Evolutionary conservation across 208 protist genomes (phyloP), one percentile per base, ranked within the genome.

Genomic region (Eutreptiella sp.): DNA sequence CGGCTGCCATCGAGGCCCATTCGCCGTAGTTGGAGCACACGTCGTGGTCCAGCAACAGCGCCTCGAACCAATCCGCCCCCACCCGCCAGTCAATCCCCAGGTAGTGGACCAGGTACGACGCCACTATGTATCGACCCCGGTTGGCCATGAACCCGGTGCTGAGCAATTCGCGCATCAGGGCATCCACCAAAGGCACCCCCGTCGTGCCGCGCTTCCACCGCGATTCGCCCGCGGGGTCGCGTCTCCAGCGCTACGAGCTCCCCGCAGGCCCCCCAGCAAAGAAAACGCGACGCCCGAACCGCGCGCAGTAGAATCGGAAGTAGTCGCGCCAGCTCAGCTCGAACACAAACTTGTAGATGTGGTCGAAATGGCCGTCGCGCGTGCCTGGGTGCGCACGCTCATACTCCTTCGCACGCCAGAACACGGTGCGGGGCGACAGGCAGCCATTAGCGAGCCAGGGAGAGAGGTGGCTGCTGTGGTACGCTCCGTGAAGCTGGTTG

Each of bases 151-250:
- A 74, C 35, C 62, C 72, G 1, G 72, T 73, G 26, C 24, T 19
- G 2, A 14, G 19, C 16, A 80, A 52, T 57, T 80, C 73, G 27
- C 66, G 38, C 75, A 80, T 80, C 45, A 70, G 67, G 32, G 75
- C 75, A 21, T 80, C 75, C 1, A 80, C 65, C 33, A 80, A 66
- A 5, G 75, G 75, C 34, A 72, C 43, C 19, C 75, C 75, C 7
- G 75, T 80, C 9, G 45, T 26, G 14, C 73, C 66, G 4, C 66
- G 29, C 0, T 23, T 27, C 73, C 73, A 80, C 1, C 26, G n/a
- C n/a, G n/a, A n/a, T n/a, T n/a, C n/a, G n/a, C n/a, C n/a, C n/a
- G n/a, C n/a, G n/a, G n/a, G n/a, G n/a, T n/a, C n/a, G n/a, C n/a
- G n/a, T n/a, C n/a, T n/a, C n/a, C n/a, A n/a, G n/a, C n/a, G n/a